Evolutionary conservation across 768 basidiomycete species (phyloP), one percentile per base, ranked within the genome.

Genomic region (Mycena vulgaris): DNA sequence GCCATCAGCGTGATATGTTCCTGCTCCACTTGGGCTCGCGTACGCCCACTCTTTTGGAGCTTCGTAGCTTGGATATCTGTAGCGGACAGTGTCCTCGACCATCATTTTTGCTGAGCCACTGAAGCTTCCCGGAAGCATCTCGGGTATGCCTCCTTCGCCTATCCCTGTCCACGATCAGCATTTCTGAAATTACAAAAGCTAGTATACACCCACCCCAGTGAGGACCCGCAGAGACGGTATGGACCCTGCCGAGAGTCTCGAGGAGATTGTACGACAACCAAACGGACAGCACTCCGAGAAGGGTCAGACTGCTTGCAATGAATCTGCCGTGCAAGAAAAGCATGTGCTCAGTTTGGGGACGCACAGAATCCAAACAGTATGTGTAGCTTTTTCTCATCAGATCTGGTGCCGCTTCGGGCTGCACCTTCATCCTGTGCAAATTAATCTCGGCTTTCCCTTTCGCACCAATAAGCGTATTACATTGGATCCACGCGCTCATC

Each of bases 61-160:
- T 27, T 51, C n/a, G n/a, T n/a, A n/a, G 11, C 23, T 35, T 51
- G 61, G 42, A 19, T 25, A 49, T 33, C 42, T 23, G 47, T 63
- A 63, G 25, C 47, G 61, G 31, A 51, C 61, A 47, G 61, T 28
- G 42, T 63, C 61, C 37, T 63, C 61, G 40, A 63, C 33, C 9
- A 49, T 30, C 47, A 63, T 49, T 19, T 23, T 10, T 27, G 37
- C 25, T 8, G 13, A 33, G 25, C 42, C n/a, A n/a, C 9, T 47
- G 30, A 51, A 45, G 52, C 30, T 35, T 5, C 52, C 52, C 10
- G 52, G 52, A 33, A 53, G 52, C 5, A 21, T 53, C 52, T 30
- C 52, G 31, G 52, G 52, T 11, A 49, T 25, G 11, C 33, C 11
- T 23, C 48, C 23, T 49, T 23, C 27, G 21, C 9, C 16, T 53